Evolutionary conservation across 1,139 yeast genomes (phyloP).

Genomic region (Pneumocystis carinii): DNA sequence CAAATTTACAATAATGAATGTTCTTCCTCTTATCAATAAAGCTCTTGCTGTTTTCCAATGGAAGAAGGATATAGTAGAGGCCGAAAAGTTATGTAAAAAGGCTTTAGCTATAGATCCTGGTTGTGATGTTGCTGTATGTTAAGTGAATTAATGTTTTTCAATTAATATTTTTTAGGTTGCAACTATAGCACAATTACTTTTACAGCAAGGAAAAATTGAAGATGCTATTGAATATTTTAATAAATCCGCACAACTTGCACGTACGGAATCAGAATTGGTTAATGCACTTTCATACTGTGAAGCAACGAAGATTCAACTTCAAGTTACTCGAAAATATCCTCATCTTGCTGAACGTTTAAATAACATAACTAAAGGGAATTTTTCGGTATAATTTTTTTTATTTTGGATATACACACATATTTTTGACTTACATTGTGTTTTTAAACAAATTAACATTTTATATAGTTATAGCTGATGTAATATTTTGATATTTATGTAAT

Average conservation of each 20-base stretch:
- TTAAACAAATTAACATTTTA: not conserved
- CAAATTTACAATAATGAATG: constrained; percentile 51
- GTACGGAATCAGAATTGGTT: constrained; percentile 72
- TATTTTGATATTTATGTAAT: too few species aligned
- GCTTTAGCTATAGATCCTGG: constrained; percentile 40
- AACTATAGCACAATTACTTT: constrained; percentile 76
- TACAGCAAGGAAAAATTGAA: constrained; percentile 67
- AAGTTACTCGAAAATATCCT: constrained; percentile 1
- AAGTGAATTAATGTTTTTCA: constrained; percentile 37
- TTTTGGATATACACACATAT: not conserved
- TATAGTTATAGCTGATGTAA: not conserved
- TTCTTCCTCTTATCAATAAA: constrained; percentile 79
- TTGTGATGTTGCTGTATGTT: not conserved
- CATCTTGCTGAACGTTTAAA: not conserved
- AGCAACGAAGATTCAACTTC: not conserved
- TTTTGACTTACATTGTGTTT: not conserved
- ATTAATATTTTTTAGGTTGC: constrained; percentile 78
- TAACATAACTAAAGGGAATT: not conserved
- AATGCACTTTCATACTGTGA: constrained; percentile 89
- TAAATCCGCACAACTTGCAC: constrained; percentile 65
- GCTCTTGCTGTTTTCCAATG: constrained; percentile 40
- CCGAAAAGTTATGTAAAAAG: constrained; percentile 51
- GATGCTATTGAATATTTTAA: constrained; percentile 73
- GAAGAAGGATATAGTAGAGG: constrained; percentile 31
- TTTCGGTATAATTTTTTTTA: not conserved